A percentile compares a stretch with the other conserved stretches of the same genome.
phyloP scores from a whole-genome alignment of 345 rosid species.

The Viola odorata region DNA sequence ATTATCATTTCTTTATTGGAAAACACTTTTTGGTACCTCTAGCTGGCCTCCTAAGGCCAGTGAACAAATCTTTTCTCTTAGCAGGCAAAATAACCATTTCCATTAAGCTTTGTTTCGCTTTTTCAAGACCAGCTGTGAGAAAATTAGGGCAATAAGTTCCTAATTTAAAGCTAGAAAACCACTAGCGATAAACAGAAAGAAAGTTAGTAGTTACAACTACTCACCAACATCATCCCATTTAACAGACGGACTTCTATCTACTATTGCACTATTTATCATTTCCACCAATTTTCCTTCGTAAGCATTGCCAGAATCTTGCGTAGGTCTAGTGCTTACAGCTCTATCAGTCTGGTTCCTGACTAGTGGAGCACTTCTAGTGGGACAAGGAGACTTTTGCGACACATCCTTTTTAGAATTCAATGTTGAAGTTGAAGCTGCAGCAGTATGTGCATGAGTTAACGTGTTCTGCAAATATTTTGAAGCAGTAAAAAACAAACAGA shows the following conservation, averaged over 20 bases:
- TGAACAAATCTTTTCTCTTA: conserved; percentile 87
- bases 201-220: conserved; percentile 9
- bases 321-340: conserved; percentile 42
- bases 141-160: conserved; percentile 16
- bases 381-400: conserved; percentile 30
- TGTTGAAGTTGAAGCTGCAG: conserved; percentile 46
- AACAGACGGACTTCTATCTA: conserved; percentile 92
- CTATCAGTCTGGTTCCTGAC: conserved; percentile 35
- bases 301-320: conserved; percentile 49
- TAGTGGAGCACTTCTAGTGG: conserved; percentile 30
- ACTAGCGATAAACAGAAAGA: not conserved
- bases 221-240: conserved; percentile 98
- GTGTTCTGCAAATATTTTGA: conserved; percentile 47
- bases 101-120: conserved; percentile 88
- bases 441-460: conserved; percentile 32
- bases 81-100: conserved; percentile 97
- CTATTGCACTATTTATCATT: conserved; percentile 80
- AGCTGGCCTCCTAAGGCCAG: conserved; percentile 94
- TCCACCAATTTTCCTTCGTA: conserved; percentile 77
- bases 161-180: not conserved
- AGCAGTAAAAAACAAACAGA: conserved; percentile 7
- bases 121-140: conserved; percentile 83
- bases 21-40: conserved; percentile 49
- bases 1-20: not conserved
- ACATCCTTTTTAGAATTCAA: conserved; percentile 36